phyloP scores from a whole-genome alignment of 768 basidiomycete genomes.

The Lentinula edodes region DNA sequence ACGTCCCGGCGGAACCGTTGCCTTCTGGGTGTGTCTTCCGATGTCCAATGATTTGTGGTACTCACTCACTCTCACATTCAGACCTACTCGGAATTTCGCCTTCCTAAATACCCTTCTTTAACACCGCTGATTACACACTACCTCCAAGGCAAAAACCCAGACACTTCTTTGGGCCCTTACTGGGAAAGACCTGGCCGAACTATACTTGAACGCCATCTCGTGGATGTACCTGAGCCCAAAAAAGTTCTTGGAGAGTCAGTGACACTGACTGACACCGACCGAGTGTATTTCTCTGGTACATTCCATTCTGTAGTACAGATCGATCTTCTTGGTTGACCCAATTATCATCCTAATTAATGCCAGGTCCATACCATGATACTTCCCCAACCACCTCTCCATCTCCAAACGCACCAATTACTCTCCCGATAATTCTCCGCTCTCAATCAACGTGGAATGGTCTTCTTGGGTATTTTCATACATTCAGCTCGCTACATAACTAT shows the following conservation, averaged over 20 bases:
- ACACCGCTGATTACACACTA: slow-evolving; percentile 57
- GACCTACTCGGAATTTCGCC: slow-evolving; percentile 70
- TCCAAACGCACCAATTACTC: slow-evolving; percentile 1
- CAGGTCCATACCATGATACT: slow-evolving; percentile 33
- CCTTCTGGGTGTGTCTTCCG: slow-evolving; percentile 56
- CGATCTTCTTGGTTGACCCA: too few relatives aligned
- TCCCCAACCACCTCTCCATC: slow-evolving; percentile 22
- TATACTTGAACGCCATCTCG: slow-evolving; percentile 66
- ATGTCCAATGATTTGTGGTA: background rate
- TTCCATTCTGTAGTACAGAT: too few relatives aligned
- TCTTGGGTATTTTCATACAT: slow-evolving; percentile 64
- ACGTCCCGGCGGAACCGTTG: slow-evolving; percentile 56
- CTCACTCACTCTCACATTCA: slow-evolving; percentile 11
- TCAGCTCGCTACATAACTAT: slow-evolving; percentile 65
- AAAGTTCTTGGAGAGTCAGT: slow-evolving; percentile 20
- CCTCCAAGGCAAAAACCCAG: slow-evolving; percentile 51
- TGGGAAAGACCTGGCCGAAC: slow-evolving; percentile 80
- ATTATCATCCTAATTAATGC: too few relatives aligned
- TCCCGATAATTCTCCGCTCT: slow-evolving; percentile 52
- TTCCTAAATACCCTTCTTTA: slow-evolving; percentile 53
- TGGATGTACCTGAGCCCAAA: slow-evolving; percentile 56
- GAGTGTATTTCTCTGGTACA: slow-evolving; percentile 56
- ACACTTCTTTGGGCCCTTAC: slow-evolving; percentile 58
- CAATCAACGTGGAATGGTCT: slow-evolving; percentile 62
- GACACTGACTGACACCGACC: slow-evolving; percentile 34